Evolutionary conservation across 2,329 filamentous ascomycete genomes (phyloP), one percentile per base, ranked within the genome.

Genomic region (Fusarium sp.): DNA sequence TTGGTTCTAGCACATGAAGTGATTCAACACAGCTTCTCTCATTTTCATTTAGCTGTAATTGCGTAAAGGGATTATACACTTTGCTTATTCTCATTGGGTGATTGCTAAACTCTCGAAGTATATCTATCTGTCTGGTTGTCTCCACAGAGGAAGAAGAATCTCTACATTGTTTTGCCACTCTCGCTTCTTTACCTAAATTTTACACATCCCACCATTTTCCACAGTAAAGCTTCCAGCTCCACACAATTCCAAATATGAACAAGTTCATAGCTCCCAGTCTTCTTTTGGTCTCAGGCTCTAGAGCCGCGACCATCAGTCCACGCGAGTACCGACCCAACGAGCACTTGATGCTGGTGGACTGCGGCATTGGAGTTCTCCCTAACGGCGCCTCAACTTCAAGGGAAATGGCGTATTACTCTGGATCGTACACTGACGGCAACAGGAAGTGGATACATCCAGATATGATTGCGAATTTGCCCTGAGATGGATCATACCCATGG

Each of bases 311-410:
- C 17, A 19, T 45, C 43, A 45, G 17, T 30, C 6, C 43, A 45
- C 24, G 43, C 17, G 43, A 45, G 15, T 45, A 45, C 26, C 43
- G 24, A 30, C 43, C 43, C 22, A n/a, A 30, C 26, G 43, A 45
- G 43, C 24, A 45, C 43, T 22, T 45, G 17, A 45, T 45, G 43
- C 43, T 45, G 11, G 43, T 45, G 17, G 43, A 45, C 43, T 45
- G 43, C 43, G 24, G 43, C 10, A n/a, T 45, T 26, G 43, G 24
- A 45, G 26, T 15, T 33, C 32, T 33, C 13, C 32, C 43, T 20
- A 26, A 45, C 17, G 24, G 43, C 13, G 24, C 43, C 43, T 17
- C 43, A 26, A 19, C 24, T 11, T 45, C 43, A 11, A 45, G 24
- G 2, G 24, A 19, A 26, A 45, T 45, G 43, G 43, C 43, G 20